Base-by-base conservation (phyloP, 2,329 filamentous ascomycete genomes). In the Bipolaris sorokiniana region DNA sequence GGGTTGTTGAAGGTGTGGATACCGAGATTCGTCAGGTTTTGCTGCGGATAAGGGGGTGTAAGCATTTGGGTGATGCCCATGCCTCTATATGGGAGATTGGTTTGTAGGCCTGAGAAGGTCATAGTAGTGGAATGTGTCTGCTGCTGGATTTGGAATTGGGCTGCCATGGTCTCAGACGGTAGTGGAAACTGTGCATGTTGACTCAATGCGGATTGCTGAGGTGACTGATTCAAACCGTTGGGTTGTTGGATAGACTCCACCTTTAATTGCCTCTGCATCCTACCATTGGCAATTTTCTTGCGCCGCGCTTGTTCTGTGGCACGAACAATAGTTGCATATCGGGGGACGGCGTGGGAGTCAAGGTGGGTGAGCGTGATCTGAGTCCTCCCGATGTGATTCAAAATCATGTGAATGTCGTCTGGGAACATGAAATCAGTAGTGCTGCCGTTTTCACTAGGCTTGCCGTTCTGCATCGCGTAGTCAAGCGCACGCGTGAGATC, bases 401-500 rank as follows among this genome's bases (percentile, higher is more conserved):
- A 23, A 28, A 69, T 65, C 10, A 33, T 20, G 3, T 64, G 59
- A 5, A 69, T 45, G 22, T 67, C 66, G 6, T 69, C 64, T 9
- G 65, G 66, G 36, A 68, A 69, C 48, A 63, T 42, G 40, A 53
- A 63, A 3, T 64, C 59, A 5, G 22, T 20, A 3, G 6, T 2
- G 16, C 51, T 18, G 3, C 49, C 54, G 23, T 50, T 5, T 13
- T 36, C 33, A 22, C 46, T 37, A 2, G 31, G 1, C 37, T 68
- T 55, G 2, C 48, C 34, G 26, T 62, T 47, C 2, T 45, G 31
- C 23, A 68, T 23, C 4, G 63, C 58, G 41, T 63, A 69, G 1
- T 61, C 16, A 2, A 74, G 46, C n/a, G 63, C 65, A 5, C 62
- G 63, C 0, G 69, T 74, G 3, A 74, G 56, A 28, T 74, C 69